These are phyloP conservation scores for Acacia concinna DNA, from an alignment of 331 rosid species.

Conservation along the genomic window DNA sequence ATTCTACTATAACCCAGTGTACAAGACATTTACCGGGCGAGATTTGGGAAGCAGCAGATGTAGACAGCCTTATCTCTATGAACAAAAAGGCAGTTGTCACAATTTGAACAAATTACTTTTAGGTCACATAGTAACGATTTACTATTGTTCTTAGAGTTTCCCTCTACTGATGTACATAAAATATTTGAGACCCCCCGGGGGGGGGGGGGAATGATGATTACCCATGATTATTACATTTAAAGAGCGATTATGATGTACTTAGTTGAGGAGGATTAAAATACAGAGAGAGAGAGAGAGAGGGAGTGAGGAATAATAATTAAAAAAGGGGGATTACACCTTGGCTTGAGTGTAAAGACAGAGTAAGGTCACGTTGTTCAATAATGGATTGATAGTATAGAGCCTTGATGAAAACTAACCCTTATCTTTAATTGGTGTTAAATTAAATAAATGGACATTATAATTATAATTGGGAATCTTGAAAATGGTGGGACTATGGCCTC, in stretches of 20 bases:
- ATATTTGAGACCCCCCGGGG: not conserved
- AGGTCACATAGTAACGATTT: too few relatives aligned
- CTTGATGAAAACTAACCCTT: not conserved
- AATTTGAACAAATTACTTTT: too few relatives aligned
- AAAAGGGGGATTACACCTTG: slow-evolving; percentile 45
- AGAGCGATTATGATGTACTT: not conserved
- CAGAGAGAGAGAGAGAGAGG: not conserved
- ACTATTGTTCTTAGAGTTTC: too few relatives aligned
- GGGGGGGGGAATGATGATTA: slow-evolving; percentile 6
- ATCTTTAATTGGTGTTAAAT: not conserved
- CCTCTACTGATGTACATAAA: too few relatives aligned
- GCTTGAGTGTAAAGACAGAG: slow-evolving; percentile 58
- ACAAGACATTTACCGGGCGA: too few relatives aligned
- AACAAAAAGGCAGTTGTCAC: too few relatives aligned
- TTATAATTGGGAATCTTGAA: slow-evolving; percentile 33
- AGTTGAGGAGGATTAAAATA: slow-evolving; percentile 25
- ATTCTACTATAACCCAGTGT: not conserved
- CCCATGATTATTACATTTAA: slow-evolving; percentile 22
- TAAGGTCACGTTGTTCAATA: slow-evolving; percentile 56
- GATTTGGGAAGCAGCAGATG: too few relatives aligned
- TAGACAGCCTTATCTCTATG: too few relatives aligned
- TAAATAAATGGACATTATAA: not conserved
- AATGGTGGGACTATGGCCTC: slow-evolving; percentile 31
- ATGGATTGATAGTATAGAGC: slow-evolving; percentile 16
- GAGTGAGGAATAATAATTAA: slow-evolving; percentile 18